phyloP scores from a whole-genome alignment of 352 stramenopile species.

The Pythium diclinum region DNA sequence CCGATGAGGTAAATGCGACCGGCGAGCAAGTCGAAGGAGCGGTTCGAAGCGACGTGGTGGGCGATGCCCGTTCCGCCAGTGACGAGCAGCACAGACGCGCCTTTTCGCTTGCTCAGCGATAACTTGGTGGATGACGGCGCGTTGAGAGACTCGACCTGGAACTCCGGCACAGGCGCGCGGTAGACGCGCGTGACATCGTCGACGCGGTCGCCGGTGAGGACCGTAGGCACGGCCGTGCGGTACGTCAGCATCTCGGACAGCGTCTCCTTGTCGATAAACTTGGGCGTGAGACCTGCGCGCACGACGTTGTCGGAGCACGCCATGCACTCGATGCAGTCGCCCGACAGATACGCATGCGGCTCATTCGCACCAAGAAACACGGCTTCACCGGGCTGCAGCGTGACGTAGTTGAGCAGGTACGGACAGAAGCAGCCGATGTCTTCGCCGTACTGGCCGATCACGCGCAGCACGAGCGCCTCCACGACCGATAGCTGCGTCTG shows the following conservation, averaged over 20 bases:
- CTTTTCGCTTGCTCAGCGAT: conserved; percentile 5
- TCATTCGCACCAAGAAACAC: conserved; percentile 99
- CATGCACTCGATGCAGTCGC: conserved; percentile 98
- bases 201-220: conserved; percentile 46
- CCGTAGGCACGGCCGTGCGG: conserved; percentile 52
- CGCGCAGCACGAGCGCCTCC: conserved; percentile 86
- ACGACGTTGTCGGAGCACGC: conserved; percentile 99
- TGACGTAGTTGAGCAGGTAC: conserved; percentile 98
- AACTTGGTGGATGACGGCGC: conserved; percentile 22
- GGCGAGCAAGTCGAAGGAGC: conserved; percentile 5
- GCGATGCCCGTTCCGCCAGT: conserved; percentile 7
- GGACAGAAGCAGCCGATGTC: conserved; percentile 98
- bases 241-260: conserved; percentile 98
- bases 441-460: conserved; percentile 93
- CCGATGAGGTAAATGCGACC: conserved; percentile 20
- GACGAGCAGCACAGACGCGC: conserved; percentile 20
- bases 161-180: conserved; percentile 88
- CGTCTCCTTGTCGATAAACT: conserved; percentile 98
- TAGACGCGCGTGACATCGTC: conserved; percentile 80
- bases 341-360: conserved; percentile 98
- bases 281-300: conserved; percentile 96
- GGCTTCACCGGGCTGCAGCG: conserved; percentile 93
- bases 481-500: conserved; percentile 32
- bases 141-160: conserved; percentile 73
- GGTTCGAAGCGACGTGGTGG: not conserved